Evolutionary conservation across 2,329 filamentous ascomycete species (phyloP).

Genomic region (Colletotrichum sp.): DNA sequence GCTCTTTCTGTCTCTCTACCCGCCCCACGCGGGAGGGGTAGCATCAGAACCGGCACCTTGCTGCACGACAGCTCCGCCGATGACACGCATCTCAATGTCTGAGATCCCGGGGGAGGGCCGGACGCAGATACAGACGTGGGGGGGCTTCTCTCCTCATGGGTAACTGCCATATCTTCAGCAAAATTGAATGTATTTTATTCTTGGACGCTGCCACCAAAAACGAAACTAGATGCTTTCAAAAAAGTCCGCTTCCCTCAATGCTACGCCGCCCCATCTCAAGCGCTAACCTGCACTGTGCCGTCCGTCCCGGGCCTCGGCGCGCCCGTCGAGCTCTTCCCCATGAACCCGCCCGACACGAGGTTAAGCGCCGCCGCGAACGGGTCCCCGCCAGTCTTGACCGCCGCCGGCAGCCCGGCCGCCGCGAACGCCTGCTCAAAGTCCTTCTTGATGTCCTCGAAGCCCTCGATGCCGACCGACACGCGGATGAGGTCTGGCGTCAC

Average conservation of each 20-base stretch:
- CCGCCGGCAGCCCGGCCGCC: slow-evolving; percentile 3
- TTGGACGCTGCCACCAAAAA: background rate
- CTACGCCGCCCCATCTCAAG: background rate
- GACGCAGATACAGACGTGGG: background rate
- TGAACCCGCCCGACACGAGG: slow-evolving; percentile 16
- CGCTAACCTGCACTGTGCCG: background rate
- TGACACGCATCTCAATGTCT: background rate
- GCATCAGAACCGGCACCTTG: background rate
- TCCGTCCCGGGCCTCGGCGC: slow-evolving; percentile 15
- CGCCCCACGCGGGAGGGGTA: background rate
- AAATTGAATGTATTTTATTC: background rate
- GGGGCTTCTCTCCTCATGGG: background rate
- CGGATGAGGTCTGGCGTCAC: slow-evolving; percentile 53
- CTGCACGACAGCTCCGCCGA: background rate
- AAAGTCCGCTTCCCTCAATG: background rate
- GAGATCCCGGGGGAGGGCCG: background rate
- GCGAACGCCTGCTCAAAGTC: slow-evolving; percentile 69
- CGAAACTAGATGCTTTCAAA: background rate
- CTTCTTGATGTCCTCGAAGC: slow-evolving; percentile 75
- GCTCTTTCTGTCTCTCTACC: background rate
- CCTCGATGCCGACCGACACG: slow-evolving; percentile 56
- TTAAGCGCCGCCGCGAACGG: slow-evolving; percentile 4
- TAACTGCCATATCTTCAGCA: background rate
- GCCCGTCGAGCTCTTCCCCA: slow-evolving; percentile 13
- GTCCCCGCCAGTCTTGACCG: slow-evolving; percentile 5